A percentile compares a stretch with the other conserved stretches of the same genome.
These are phyloP conservation scores for Boechera divaricarpa DNA, from an alignment of 345 rosid species.

Conservation along the genomic window DNA sequence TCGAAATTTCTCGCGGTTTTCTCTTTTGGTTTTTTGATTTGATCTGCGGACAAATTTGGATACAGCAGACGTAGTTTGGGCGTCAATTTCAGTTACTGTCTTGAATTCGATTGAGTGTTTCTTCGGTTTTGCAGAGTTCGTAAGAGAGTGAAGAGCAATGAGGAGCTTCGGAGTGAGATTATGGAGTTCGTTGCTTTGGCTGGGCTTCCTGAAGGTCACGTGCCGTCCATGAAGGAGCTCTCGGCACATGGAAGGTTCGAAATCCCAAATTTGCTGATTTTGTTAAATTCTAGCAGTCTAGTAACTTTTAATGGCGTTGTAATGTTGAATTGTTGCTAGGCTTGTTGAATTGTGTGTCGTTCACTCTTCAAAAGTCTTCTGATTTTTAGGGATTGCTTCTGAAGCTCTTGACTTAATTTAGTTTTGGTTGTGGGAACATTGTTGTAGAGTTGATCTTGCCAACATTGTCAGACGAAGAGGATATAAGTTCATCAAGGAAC, in stretches of 20 bases:
- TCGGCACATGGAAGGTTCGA: slow-evolving; percentile 76
- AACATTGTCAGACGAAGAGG: slow-evolving; percentile 90
- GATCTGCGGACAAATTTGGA: background rate
- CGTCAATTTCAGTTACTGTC: slow-evolving; percentile 1
- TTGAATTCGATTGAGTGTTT: slow-evolving; percentile 16
- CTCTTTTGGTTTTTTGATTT: background rate
- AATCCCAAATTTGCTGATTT: background rate
- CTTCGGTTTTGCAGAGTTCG: slow-evolving; percentile 47
- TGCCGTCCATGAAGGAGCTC: slow-evolving; percentile 85
- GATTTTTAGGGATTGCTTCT: background rate
- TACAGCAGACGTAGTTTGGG: background rate
- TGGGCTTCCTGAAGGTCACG: slow-evolving; percentile 72
- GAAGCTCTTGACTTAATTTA: background rate
- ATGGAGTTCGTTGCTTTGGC: slow-evolving; percentile 62
- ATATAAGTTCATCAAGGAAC: slow-evolving; percentile 64
- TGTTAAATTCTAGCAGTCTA: background rate
- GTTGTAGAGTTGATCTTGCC: slow-evolving; percentile 81
- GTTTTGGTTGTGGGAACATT: slow-evolving; percentile 27
- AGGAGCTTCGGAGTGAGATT: slow-evolving; percentile 71
- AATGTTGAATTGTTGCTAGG: background rate
- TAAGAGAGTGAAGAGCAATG: slow-evolving; percentile 79
- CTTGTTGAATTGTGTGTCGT: background rate
- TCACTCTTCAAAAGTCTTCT: background rate
- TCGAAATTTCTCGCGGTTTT: background rate
- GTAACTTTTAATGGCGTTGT: too few relatives aligned